phyloP scores from a whole-genome alignment of 805 yeast genomes.

The Candida michaelii region DNA sequence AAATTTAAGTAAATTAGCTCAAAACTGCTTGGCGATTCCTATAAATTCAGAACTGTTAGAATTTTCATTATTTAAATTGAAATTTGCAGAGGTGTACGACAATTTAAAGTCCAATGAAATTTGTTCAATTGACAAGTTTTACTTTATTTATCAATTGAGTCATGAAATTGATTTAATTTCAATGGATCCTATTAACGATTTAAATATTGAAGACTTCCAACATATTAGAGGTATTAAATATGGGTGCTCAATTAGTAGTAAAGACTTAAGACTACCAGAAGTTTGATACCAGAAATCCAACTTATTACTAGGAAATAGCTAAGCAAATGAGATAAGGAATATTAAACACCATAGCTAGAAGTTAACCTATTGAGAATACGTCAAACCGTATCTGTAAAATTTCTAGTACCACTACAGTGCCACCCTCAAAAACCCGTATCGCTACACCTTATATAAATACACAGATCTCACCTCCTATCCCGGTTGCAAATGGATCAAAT shows the following conservation, averaged over 20 bases:
- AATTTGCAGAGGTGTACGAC: slow-evolving; percentile 1
- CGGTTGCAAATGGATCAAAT: neutral
- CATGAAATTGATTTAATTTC: slow-evolving; percentile 12
- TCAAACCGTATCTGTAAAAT: no score
- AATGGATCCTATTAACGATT: slow-evolving; percentile 7
- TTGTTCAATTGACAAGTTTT: slow-evolving; percentile 12
- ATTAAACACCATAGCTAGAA: no score
- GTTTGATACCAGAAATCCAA: no score
- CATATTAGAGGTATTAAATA: neutral
- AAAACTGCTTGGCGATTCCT: slow-evolving; percentile 19
- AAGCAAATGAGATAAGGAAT: no score
- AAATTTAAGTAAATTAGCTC: slow-evolving; percentile 16
- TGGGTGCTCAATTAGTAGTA: neutral
- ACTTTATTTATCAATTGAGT: slow-evolving; percentile 11
- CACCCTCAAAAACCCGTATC: no score
- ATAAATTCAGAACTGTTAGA: slow-evolving; percentile 16
- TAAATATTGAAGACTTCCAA: slow-evolving; percentile 10
- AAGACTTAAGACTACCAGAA: slow-evolving; percentile 11
- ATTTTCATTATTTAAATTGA: slow-evolving; percentile 15
- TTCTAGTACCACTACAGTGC: no score
- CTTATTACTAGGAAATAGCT: neutral
- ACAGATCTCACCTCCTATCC: no score
- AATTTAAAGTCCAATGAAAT: slow-evolving; percentile 3
- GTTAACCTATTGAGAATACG: no score
- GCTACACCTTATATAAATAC: no score